phyloP scores from a whole-genome alignment of 495 filamentous ascomycete species.

The Tuber magnatum region DNA sequence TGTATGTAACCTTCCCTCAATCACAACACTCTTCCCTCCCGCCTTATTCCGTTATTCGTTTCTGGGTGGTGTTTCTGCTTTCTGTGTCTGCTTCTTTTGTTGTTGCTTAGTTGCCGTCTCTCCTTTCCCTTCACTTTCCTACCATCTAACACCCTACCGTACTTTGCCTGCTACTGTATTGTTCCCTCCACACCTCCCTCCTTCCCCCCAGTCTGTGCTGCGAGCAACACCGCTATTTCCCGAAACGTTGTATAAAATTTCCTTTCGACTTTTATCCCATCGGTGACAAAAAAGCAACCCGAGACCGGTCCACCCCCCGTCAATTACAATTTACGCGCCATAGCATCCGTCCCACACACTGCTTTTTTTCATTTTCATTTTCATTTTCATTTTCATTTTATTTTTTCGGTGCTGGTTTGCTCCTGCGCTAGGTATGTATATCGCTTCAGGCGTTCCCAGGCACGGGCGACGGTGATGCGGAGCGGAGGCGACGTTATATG shows the following conservation, averaged over 20 bases:
- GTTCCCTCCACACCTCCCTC: constrained; percentile 5
- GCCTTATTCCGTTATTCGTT: constrained; percentile 32
- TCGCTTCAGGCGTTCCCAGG: constrained; percentile 35
- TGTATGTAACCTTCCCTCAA: constrained; percentile 26
- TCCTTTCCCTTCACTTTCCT: neutral
- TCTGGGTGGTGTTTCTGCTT: constrained; percentile 7
- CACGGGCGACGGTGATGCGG: constrained; percentile 37
- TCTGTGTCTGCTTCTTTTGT: constrained; percentile 21
- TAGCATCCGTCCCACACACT: constrained; percentile 25
- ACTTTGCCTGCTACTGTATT: neutral
- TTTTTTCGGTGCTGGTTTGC: neutral
- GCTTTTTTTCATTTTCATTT: constrained; percentile 24
- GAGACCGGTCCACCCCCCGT: constrained; percentile 26
- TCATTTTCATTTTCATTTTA: constrained; percentile 25
- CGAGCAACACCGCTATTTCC: constrained; percentile 27
- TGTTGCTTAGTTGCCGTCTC: constrained; percentile 22
- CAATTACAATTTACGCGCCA: constrained; percentile 39
- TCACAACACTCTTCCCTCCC: constrained; percentile 27
- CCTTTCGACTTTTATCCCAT: constrained; percentile 31
- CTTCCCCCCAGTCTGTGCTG: constrained; percentile 19
- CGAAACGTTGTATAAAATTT: constrained; percentile 34
- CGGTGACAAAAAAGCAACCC: constrained; percentile 34
- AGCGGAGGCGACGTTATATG: constrained; percentile 39
- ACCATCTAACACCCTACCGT: neutral
- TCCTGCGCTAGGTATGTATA: constrained; percentile 31